Evolutionary conservation across 2,329 filamentous ascomycete species (phyloP), one percentile per base, ranked within the genome.

Genomic region (Cucurbitaria berberidis): DNA sequence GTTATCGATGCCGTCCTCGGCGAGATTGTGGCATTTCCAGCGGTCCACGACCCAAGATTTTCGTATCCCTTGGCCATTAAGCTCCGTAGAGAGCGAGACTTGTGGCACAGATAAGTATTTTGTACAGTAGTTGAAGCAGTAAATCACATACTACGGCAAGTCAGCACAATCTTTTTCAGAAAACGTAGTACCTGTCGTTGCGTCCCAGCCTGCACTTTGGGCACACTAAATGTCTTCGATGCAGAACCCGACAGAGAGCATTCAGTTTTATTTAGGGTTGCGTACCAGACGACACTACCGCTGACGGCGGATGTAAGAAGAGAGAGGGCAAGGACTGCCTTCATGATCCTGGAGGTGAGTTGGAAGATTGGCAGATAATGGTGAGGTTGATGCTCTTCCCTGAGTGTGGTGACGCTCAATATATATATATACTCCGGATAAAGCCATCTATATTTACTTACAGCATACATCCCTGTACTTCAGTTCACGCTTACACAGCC

Each of bases 41-140:
- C 63, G 60, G 32, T 63, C 51, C 9, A 63, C 53, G 8, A 60
- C 53, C 58, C 57, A 64, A 2, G 56, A 57, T 35, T 57, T 55
- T 13, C 38, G 45, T 18, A 55, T 30, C 5, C 60, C 60, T 41
- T 59, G 38, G 21, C 55, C 57, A 22, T 52, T 49, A 5, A 48
- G 49, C 46, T 62, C 51, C n/a, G 51, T 56, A 10, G 60, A 54
- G 26, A 67, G 51, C 5, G 41, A 34, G 42, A 64, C 30, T 34
- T 34, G 4, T 10, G 27, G 30, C 13, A 15, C 30, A 13, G 13
- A 63, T 32, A n/a, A n/a, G n/a, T n/a, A n/a, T n/a, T n/a, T n/a
- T 26, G 24, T 9, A 26, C 9, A 26, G 24, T n/a, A n/a, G 24
- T 9, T 26, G 24, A 26, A n/a, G 24, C 9, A 26, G 24, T 5